Conservation (phyloP, 495 filamentous ascomycete genomes). For the Penicillium bovifimosum region DNA sequence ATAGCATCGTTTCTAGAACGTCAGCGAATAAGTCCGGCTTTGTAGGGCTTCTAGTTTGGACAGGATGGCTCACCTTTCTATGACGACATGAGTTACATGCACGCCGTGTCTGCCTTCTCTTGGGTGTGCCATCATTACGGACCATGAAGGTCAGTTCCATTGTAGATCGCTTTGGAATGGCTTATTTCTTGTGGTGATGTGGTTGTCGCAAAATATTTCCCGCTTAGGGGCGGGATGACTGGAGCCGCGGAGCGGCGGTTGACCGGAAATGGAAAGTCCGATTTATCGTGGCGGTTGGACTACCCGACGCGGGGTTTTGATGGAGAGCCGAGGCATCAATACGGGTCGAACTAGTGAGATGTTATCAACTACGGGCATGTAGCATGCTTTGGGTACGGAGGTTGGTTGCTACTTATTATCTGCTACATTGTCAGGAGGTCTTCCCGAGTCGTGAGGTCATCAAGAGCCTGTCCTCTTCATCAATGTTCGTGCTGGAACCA, state of each 20-base stretch:
- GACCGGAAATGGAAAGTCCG: background rate
- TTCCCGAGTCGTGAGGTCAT: no score
- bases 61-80: constrained; percentile 13
- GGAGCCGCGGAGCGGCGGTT: constrained; percentile 3
- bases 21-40: background rate
- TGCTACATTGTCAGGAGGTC: no score
- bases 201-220: background rate
- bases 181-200: background rate
- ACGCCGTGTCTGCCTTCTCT: constrained; percentile 9
- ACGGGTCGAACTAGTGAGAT: no score
- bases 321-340: no score
- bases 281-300: background rate
- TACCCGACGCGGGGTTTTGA: no score
- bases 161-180: background rate
- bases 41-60: background rate
- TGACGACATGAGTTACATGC: constrained; percentile 19
- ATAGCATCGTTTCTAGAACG: constrained; percentile 20
- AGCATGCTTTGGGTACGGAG: no score
- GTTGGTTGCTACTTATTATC: no score
- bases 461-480: no score
- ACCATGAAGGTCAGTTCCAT: constrained; percentile 24
- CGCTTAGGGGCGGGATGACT: background rate
- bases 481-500: no score
- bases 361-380: no score
- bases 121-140: constrained; percentile 11